These are phyloP conservation scores for Cynanchum wilfordii DNA, from an alignment of 257 asterid genomes.

Conservation along the genomic window DNA sequence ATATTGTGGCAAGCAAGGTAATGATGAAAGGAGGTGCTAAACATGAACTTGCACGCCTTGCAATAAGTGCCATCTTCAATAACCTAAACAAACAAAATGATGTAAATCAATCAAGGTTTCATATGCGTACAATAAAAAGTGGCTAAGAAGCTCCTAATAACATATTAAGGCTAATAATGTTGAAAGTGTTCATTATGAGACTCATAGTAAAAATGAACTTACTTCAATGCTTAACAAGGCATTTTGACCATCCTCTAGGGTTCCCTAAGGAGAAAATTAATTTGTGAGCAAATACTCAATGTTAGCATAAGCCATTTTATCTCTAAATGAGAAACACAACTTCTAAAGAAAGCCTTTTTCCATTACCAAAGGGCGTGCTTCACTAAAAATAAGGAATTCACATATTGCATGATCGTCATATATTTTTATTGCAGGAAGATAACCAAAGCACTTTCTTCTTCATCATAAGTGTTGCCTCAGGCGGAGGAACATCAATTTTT, in stretches of 20 bases:
- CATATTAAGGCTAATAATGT: too few relatives aligned
- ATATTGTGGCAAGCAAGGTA: background rate
- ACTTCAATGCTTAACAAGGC: slow-evolving; percentile 87
- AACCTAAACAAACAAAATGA: background rate
- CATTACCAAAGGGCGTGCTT: slow-evolving; percentile 62
- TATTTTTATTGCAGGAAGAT: slow-evolving; percentile 79
- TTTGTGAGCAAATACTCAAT: background rate
- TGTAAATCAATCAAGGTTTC: background rate
- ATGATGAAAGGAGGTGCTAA: background rate
- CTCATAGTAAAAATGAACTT: slow-evolving; percentile 24
- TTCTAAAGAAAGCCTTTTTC: slow-evolving; percentile 6
- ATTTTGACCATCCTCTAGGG: slow-evolving; percentile 87
- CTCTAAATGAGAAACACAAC: background rate
- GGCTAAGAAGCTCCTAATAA: background rate
- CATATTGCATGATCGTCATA: slow-evolving; percentile 74
- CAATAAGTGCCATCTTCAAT: background rate
- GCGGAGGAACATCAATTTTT: slow-evolving; percentile 51
- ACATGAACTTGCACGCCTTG: background rate
- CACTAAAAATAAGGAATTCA: slow-evolving; percentile 89
- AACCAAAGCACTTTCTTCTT: slow-evolving; percentile 69
- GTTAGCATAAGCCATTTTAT: background rate
- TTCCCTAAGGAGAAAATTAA: slow-evolving; percentile 40
- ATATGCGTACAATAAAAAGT: background rate
- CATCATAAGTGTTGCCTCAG: slow-evolving; percentile 63
- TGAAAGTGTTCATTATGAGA: background rate